Percentiles rank a stretch among this genome's conserved stretches.
phyloP scores from a whole-genome alignment of 1,284 basidiomycete species.

The Tremellales sp. region DNA sequence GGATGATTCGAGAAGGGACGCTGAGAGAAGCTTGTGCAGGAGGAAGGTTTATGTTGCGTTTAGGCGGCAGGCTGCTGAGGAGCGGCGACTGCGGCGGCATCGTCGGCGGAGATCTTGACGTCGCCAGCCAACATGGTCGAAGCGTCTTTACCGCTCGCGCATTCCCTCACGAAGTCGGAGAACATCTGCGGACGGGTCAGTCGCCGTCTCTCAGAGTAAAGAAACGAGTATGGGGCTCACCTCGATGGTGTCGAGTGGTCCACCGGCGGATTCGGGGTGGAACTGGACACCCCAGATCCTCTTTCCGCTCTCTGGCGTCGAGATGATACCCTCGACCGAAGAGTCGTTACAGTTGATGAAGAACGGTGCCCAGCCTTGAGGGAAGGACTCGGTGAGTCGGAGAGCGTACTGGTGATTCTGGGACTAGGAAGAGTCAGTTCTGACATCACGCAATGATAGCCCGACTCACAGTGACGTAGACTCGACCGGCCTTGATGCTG shows the following conservation, averaged over 20 bases:
- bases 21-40: no score
- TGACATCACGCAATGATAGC: background rate
- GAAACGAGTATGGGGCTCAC: conserved; percentile 47
- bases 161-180: conserved; percentile 79
- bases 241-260: conserved; percentile 89
- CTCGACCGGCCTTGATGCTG: conserved; percentile 88
- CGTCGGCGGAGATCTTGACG: conserved; percentile 27
- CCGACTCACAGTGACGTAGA: conserved; percentile 87
- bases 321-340: conserved; percentile 95
- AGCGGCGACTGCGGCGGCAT: conserved; percentile 14
- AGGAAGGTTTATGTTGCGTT: no score
- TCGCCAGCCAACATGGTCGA: conserved; percentile 29
- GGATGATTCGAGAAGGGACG: no score
- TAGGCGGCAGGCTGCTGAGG: conserved; percentile 1
- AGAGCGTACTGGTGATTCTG: conserved; percentile 97
- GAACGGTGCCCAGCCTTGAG: conserved; percentile 90
- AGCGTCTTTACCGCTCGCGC: conserved; percentile 48
- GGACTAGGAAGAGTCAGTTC: conserved; percentile 19
- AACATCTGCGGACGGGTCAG: conserved; percentile 63
- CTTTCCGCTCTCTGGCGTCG: conserved; percentile 77
- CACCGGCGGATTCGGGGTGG: conserved; percentile 90
- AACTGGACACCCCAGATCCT: conserved; percentile 95
- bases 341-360: conserved; percentile 97
- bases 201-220: background rate
- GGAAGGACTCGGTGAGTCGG: conserved; percentile 86